Evolutionary conservation across 495 filamentous ascomycete species (phyloP).

Genomic region (Penicillium alfredii): DNA sequence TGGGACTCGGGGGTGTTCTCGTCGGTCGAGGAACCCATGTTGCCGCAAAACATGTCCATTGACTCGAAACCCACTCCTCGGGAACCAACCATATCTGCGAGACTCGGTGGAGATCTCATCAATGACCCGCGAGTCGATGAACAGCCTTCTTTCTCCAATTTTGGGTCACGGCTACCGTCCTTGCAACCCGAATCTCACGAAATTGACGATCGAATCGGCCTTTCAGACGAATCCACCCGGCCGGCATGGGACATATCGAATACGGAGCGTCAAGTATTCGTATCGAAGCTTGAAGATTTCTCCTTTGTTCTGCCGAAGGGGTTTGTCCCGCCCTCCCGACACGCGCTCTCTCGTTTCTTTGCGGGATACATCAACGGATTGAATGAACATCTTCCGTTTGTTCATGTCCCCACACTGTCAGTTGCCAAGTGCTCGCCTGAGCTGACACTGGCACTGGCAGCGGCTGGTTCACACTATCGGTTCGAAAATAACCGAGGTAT

Average conservation of each 20-base stretch:
- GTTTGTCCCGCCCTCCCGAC: conserved; percentile 53
- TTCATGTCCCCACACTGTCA: conserved; percentile 45
- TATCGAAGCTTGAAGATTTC: conserved; percentile 60
- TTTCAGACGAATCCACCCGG: conserved; percentile 39
- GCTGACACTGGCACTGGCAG: conserved; percentile 42
- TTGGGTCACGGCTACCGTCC: conserved; percentile 64
- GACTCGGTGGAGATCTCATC: conserved; percentile 34
- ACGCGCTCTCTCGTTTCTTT: conserved; percentile 42
- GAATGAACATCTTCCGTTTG: conserved; percentile 46
- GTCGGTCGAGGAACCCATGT: conserved; percentile 40
- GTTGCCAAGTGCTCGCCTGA: conserved; percentile 41
- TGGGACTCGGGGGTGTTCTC: conserved; percentile 48
- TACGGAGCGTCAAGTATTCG: conserved; percentile 55
- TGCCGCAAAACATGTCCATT: conserved; percentile 32
- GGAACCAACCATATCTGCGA: conserved; percentile 21
- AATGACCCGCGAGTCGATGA: conserved; percentile 39
- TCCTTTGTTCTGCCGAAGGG: conserved; percentile 58
- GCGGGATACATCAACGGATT: conserved; percentile 46
- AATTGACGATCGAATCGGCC: conserved; percentile 45
- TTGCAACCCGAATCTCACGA: conserved; percentile 60
- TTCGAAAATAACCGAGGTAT: conserved; percentile 63
- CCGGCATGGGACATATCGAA: conserved; percentile 63
- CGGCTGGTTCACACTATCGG: conserved; percentile 48
- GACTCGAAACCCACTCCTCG: conserved; percentile 34
- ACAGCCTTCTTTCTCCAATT: conserved; percentile 52